Conservation (phyloP, 441 rosid species). For the Macaranga tanarius region DNA sequence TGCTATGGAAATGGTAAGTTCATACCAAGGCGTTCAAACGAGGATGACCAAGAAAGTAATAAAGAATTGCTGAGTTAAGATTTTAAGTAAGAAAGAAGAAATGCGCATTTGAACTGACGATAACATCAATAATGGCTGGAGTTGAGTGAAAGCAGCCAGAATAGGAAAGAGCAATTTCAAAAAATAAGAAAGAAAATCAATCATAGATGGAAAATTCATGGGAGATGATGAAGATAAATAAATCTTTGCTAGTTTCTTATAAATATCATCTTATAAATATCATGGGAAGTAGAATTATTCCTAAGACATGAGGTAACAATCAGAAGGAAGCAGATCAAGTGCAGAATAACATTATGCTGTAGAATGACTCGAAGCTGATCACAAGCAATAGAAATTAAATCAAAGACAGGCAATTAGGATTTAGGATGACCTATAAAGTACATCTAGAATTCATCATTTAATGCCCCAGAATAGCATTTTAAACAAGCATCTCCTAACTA, state of each 20-base stretch:
- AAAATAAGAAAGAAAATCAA: neutral
- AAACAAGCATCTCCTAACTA: neutral
- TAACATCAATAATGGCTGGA: neutral
- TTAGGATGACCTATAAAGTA: neutral
- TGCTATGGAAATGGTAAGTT: neutral
- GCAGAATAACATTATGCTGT: neutral
- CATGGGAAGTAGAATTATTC: neutral
- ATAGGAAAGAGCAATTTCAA: neutral
- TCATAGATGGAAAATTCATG: neutral
- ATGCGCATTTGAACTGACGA: neutral
- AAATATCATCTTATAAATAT: neutral
- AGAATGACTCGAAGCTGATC: neutral
- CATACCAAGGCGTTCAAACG: neutral
- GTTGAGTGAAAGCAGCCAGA: neutral
- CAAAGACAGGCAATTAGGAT: neutral
- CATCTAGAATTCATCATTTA: neutral
- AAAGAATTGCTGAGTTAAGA: neutral
- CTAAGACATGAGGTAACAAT: neutral
- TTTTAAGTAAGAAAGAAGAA: neutral
- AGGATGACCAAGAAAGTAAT: neutral
- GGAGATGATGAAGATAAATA: neutral
- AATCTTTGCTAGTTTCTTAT: neutral
- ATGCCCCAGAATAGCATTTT: neutral
- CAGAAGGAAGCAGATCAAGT: neutral
- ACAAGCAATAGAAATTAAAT: neutral